Conservation (phyloP, 2,329 filamentous ascomycete genomes). For the Albifimbria verrucaria region DNA sequence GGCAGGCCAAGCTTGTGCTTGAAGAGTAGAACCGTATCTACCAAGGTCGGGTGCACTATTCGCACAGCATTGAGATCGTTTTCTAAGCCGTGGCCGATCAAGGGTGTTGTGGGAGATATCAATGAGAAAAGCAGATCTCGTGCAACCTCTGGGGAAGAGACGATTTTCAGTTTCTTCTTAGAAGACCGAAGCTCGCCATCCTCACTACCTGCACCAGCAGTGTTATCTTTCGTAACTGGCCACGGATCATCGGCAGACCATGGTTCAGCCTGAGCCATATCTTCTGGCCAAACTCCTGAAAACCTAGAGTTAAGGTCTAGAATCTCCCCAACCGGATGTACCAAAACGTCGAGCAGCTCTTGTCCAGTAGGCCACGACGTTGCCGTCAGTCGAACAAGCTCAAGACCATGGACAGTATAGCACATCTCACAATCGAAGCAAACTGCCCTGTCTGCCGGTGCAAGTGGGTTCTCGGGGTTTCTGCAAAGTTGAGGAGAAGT, state of each 20-base stretch:
- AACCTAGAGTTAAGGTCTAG: slow-evolving; percentile 90
- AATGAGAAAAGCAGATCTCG: slow-evolving; percentile 73
- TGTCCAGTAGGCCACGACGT: slow-evolving; percentile 80
- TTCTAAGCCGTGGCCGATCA: slow-evolving; percentile 92
- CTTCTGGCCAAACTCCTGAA: slow-evolving; percentile 79
- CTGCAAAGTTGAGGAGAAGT: slow-evolving; percentile 71
- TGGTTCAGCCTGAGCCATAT: slow-evolving; percentile 66
- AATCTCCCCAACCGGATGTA: slow-evolving; percentile 77
- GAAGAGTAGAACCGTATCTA: slow-evolving; percentile 84
- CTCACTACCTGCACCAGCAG: slow-evolving; percentile 20
- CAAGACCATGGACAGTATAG: slow-evolving; percentile 83
- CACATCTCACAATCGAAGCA: slow-evolving; percentile 98
- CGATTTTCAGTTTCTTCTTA: slow-evolving; percentile 61
- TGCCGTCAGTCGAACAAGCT: slow-evolving; percentile 85
- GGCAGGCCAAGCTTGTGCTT: slow-evolving; percentile 77
- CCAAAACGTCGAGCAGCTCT: slow-evolving; percentile 77
- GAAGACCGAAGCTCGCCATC: slow-evolving; percentile 21
- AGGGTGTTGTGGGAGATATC: slow-evolving; percentile 71
- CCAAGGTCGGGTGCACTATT: slow-evolving; percentile 77
- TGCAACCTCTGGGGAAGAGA: slow-evolving; percentile 70
- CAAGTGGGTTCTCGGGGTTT: slow-evolving; percentile 67
- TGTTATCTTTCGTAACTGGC: slow-evolving; percentile 16
- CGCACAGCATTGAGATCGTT: slow-evolving; percentile 89
- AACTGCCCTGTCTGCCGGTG: slow-evolving; percentile 58
- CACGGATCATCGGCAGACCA: slow-evolving; percentile 35